phyloP scores from a whole-genome alignment of 208 protist species.

The Acanthamoeba triangularis region DNA sequence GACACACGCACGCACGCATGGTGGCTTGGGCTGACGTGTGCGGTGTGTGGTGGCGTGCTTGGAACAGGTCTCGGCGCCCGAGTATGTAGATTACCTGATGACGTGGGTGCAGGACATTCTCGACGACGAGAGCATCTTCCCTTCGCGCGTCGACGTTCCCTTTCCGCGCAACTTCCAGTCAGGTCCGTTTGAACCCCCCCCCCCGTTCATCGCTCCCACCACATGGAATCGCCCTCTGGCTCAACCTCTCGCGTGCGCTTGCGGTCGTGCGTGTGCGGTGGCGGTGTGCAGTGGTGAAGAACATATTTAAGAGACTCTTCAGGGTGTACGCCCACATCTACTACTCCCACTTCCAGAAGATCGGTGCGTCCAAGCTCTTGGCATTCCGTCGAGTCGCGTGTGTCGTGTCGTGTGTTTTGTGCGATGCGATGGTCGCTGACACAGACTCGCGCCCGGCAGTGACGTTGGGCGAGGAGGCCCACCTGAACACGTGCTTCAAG shows the following conservation, averaged over 20 bases:
- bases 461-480: conserved; percentile 96
- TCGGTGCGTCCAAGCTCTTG: conserved; percentile 87
- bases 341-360: conserved; percentile 98
- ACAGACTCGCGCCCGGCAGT: neutral
- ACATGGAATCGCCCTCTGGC: conserved; percentile 96
- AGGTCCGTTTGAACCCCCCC: neutral
- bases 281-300: conserved; percentile 91
- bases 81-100: conserved; percentile 99
- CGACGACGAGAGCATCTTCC: conserved; percentile 98
- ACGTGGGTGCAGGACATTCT: conserved; percentile 98
- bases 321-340: conserved; percentile 99
- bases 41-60: neutral
- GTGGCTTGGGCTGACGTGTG: neutral
- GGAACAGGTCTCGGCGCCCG: conserved; percentile 92
- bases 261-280: conserved; percentile 92
- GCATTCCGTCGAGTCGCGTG: neutral
- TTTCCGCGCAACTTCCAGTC: neutral
- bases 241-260: conserved; percentile 95
- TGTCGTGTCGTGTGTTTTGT: neutral
- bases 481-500: conserved; percentile 98
- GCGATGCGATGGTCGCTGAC: no score
- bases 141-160: conserved; percentile 89
- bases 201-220: conserved; percentile 17
- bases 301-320: conserved; percentile 99
- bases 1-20: conserved; percentile 41